A percentile compares a stretch with the other conserved stretches of the same genome.
phyloP scores from a whole-genome alignment of 768 basidiomycete genomes.

The Sistotremastrum suecicum region DNA sequence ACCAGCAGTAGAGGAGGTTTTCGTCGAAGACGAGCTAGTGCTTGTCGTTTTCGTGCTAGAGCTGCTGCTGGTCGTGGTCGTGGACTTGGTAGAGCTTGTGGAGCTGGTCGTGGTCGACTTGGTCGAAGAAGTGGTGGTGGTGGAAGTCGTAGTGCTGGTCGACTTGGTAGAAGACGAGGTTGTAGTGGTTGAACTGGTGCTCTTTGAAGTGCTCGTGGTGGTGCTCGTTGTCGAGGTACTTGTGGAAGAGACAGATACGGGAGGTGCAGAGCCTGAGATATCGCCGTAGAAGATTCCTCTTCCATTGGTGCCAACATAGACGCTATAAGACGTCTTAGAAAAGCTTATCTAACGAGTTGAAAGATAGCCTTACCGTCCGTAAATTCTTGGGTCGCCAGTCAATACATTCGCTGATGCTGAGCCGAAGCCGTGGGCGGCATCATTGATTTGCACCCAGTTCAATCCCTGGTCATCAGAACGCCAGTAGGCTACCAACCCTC shows the following conservation, averaged over 20 bases:
- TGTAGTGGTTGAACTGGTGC: no score
- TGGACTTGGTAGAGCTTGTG: not conserved
- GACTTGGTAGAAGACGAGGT: not conserved
- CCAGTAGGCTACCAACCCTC: conserved; percentile 33
- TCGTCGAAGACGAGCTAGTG: no score
- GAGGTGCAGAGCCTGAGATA: not conserved
- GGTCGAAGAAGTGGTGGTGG: no score
- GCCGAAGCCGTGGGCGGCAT: conserved; percentile 43
- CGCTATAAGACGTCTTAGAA: conserved; percentile 18
- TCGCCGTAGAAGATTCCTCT: conserved; percentile 42
- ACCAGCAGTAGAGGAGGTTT: no score
- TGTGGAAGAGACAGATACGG: not conserved
- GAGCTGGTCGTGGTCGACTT: no score
- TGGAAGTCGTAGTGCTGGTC: not conserved
- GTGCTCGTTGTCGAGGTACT: not conserved
- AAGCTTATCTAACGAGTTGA: not conserved
- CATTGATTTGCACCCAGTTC: conserved; percentile 47
- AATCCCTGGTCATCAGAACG: conserved; percentile 41
- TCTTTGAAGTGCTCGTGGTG: not conserved
- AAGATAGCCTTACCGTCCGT: conserved; percentile 30
- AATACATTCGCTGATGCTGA: conserved; percentile 31
- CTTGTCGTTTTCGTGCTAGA: not conserved
- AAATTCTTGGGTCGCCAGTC: conserved; percentile 37
- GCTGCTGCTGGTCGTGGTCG: not conserved
- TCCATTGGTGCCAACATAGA: conserved; percentile 49